phyloP scores from a whole-genome alignment of 2,329 filamentous ascomycete species.

The Ilyonectria robusta region DNA sequence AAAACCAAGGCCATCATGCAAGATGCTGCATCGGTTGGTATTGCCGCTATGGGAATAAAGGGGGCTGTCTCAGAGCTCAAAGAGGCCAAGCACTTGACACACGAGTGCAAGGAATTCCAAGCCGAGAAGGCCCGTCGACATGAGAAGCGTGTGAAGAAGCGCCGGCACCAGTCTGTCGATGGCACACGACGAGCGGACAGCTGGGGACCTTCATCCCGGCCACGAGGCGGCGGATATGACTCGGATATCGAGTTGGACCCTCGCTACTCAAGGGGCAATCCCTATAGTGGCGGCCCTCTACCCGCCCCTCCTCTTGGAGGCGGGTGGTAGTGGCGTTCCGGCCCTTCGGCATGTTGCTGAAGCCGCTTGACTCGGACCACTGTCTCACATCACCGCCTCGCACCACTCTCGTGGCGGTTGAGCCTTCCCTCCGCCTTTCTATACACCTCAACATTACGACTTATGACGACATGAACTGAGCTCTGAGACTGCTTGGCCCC shows the following conservation, averaged over 20 bases:
- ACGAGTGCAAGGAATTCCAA: conserved; percentile 65
- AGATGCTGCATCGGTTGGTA: conserved; percentile 71
- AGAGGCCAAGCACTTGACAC: conserved; percentile 65
- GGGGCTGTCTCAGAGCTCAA: conserved; percentile 70
- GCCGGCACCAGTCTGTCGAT: conserved; percentile 48
- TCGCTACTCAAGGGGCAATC: conserved; percentile 63
- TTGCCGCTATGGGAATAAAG: conserved; percentile 71
- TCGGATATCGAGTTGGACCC: conserved; percentile 57
- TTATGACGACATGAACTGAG: conserved; percentile 46
- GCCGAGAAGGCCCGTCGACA: conserved; percentile 65
- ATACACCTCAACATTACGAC: conserved; percentile 37
- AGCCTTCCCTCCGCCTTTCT: conserved; percentile 9
- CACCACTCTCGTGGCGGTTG: neutral
- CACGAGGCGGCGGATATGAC: conserved; percentile 57
- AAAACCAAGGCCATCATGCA: conserved; percentile 70
- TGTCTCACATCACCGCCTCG: conserved; percentile 7
- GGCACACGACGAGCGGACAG: conserved; percentile 60
- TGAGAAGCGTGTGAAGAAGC: conserved; percentile 60
- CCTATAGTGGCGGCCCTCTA: conserved; percentile 58
- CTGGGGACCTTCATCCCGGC: conserved; percentile 60
- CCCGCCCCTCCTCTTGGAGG: conserved; percentile 53
- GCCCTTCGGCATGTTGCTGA: neutral
- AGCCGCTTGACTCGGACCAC: conserved; percentile 1
- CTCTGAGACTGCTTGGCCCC: conserved; percentile 35
- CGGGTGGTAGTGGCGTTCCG: conserved; percentile 18